Evolutionary conservation across 352 stramenopile species (phyloP).

Genomic region (Ochromonadaceae sp.): DNA sequence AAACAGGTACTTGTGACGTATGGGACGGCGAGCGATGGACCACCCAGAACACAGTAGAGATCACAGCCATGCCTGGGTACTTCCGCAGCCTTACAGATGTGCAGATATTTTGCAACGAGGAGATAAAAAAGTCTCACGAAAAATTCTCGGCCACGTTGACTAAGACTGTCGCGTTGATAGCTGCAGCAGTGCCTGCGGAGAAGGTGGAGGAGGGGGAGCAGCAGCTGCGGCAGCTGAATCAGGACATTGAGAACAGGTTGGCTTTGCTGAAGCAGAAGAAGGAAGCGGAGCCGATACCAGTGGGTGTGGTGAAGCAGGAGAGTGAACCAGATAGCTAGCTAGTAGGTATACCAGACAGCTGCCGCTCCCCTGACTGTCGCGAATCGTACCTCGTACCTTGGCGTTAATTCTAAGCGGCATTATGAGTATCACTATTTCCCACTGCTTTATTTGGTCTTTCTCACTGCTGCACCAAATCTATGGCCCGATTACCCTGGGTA

Average conservation of each 20-base stretch:
- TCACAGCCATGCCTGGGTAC: not conserved
- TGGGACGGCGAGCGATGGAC: slow-evolving; percentile 16
- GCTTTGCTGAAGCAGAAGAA: not conserved
- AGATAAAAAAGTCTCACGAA: slow-evolving; percentile 18
- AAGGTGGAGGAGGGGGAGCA: not conserved
- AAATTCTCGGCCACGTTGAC: not conserved
- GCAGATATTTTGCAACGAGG: slow-evolving; percentile 17
- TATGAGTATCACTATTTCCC: no score
- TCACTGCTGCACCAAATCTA: no score
- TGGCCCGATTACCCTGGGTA: no score
- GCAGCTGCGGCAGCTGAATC: not conserved
- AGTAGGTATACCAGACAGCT: no score
- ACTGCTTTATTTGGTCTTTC: no score
- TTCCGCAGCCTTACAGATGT: slow-evolving; percentile 11
- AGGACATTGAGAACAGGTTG: slow-evolving; percentile 1
- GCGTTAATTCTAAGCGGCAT: no score
- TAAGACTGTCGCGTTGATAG: not conserved
- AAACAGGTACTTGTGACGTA: slow-evolving; percentile 18
- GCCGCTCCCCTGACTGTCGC: no score
- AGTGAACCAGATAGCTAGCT: not conserved
- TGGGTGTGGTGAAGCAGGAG: not conserved
- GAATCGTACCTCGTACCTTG: no score
- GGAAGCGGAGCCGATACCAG: not conserved
- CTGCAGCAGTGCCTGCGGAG: not conserved
- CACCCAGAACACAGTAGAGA: not conserved